Evolutionary conservation across 1,284 basidiomycete species (phyloP).

Genomic region (Rhodotorula sp.): DNA sequence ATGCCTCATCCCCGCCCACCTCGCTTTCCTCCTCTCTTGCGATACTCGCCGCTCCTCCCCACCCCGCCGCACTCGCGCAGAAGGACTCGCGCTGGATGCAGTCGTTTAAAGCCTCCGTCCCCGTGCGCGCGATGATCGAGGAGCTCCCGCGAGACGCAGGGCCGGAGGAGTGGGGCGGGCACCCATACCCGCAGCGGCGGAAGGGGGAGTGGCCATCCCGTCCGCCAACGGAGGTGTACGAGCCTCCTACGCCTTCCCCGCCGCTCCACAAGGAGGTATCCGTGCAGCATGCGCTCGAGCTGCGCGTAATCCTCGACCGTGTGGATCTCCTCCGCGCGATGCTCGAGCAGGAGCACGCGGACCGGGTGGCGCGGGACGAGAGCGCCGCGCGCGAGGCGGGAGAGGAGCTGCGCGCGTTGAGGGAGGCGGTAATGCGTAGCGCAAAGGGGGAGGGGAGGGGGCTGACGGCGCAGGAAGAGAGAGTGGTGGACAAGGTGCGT

Average conservation of each 20-base stretch:
- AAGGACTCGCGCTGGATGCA: background rate
- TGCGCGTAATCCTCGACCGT: background rate
- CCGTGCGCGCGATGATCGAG: background rate
- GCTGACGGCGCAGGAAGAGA: background rate
- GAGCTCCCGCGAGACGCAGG: background rate
- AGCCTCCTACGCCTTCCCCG: background rate
- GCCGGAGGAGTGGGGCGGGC: constrained; percentile 1
- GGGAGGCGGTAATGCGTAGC: background rate
- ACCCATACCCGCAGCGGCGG: background rate
- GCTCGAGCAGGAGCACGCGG: background rate
- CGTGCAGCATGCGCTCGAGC: background rate
- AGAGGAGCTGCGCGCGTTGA: background rate
- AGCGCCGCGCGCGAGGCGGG: background rate
- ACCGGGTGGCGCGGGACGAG: background rate
- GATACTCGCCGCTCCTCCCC: background rate
- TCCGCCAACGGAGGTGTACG: background rate
- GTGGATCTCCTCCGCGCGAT: background rate
- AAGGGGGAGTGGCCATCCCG: background rate
- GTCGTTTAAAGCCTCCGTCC: background rate
- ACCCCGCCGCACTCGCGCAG: background rate
- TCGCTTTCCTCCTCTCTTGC: background rate
- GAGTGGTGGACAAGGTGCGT: constrained; percentile 7
- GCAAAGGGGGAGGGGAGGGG: background rate
- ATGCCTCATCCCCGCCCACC: background rate
- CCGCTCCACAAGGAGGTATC: background rate